Evolutionary conservation across 768 basidiomycete genomes (phyloP).

Genomic region (Calocybe indica): DNA sequence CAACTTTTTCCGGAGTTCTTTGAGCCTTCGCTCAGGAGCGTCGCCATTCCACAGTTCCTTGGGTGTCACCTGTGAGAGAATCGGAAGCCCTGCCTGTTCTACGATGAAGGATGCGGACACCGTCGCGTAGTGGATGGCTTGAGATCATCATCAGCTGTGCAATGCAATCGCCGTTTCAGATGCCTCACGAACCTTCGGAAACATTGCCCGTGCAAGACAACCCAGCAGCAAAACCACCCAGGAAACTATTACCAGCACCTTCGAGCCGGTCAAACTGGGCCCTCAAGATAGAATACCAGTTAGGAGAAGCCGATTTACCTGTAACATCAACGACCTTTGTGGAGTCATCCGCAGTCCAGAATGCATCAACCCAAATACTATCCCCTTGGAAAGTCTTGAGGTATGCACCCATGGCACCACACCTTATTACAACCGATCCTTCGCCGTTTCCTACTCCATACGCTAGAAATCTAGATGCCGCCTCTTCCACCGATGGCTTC

Average conservation of each 20-base stretch:
- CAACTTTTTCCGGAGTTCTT: constrained; percentile 40
- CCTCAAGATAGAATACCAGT: background rate
- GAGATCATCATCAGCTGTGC: background rate
- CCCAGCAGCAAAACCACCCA: constrained; percentile 81
- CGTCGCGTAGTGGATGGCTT: constrained; percentile 64
- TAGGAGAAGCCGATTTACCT: constrained; percentile 33
- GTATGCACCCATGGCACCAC: constrained; percentile 70
- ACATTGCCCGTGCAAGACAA: constrained; percentile 54
- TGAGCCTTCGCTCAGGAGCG: constrained; percentile 50
- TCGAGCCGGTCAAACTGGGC: constrained; percentile 1
- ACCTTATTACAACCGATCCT: constrained; percentile 69
- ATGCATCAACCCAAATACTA: constrained; percentile 67
- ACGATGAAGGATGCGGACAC: constrained; percentile 81
- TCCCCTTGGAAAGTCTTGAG: constrained; percentile 34
- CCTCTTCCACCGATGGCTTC: constrained; percentile 54
- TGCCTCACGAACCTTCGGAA: constrained; percentile 48
- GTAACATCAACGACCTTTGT: constrained; percentile 75
- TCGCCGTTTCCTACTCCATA: constrained; percentile 48
- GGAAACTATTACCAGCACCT: constrained; percentile 91
- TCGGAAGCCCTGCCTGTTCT: constrained; percentile 76
- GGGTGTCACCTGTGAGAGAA: constrained; percentile 25
- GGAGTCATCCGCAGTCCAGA: constrained; percentile 47
- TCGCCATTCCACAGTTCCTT: constrained; percentile 64
- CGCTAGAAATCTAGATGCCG: constrained; percentile 55
- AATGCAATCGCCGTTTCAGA: constrained; percentile 4